Evolutionary conservation across 257 asterid species (phyloP).

Genomic region (Cruciata laevipes): DNA sequence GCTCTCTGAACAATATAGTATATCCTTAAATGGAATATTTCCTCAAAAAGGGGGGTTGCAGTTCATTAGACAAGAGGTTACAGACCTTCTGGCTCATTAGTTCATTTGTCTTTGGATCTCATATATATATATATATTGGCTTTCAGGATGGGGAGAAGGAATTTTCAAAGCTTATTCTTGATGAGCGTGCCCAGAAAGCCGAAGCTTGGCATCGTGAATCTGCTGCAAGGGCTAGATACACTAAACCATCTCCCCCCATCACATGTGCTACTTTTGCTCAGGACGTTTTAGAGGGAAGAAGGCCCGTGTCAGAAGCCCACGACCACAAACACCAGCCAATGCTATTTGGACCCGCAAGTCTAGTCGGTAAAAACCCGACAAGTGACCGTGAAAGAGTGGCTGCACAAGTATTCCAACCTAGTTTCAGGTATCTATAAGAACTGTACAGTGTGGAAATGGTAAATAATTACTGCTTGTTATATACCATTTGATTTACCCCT

Average conservation of each 20-base stretch:
- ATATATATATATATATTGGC: not conserved
- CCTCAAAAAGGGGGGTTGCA: too few relatives aligned
- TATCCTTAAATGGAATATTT: too few relatives aligned
- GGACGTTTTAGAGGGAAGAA: slow-evolving; percentile 91
- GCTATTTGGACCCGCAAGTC: slow-evolving; percentile 95
- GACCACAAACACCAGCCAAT: slow-evolving; percentile 94
- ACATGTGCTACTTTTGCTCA: slow-evolving; percentile 99
- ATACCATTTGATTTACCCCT: not conserved
- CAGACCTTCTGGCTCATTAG: too few relatives aligned
- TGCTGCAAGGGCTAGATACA: slow-evolving; percentile 54
- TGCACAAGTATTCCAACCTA: slow-evolving; percentile 96
- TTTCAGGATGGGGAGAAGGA: slow-evolving; percentile 63
- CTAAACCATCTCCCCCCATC: slow-evolving; percentile 77
- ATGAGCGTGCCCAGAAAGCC: slow-evolving; percentile 76
- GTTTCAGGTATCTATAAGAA: slow-evolving; percentile 43
- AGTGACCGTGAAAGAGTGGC: slow-evolving; percentile 83
- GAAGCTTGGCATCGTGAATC: slow-evolving; percentile 93
- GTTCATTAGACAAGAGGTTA: too few relatives aligned
- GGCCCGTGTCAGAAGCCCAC: slow-evolving; percentile 54
- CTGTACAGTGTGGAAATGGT: not conserved
- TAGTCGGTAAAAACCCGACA: slow-evolving; percentile 63
- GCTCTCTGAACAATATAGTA: not conserved
- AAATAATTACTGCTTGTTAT: too few relatives aligned
- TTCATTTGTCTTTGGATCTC: too few relatives aligned
- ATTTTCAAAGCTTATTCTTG: slow-evolving; percentile 51